Percentiles rank a stretch among this genome's conserved stretches.
Conservation (phyloP, 768 basidiomycete species). For the Boletales sp. region DNA sequence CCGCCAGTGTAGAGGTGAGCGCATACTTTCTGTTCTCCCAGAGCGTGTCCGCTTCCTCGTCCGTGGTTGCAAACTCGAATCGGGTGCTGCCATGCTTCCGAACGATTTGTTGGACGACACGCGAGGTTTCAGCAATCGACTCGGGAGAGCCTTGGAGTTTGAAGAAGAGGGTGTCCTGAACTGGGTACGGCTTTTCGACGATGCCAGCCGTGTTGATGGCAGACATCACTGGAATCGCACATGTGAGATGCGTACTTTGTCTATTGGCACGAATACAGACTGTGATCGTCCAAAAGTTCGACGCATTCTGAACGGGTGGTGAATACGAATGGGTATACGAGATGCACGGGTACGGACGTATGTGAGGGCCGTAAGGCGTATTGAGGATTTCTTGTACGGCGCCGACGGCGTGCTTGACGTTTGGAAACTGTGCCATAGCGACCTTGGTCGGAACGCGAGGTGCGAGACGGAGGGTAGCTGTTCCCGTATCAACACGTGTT, state of each 20-base stretch:
- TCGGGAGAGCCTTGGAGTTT: constrained; percentile 74
- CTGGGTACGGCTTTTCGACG: constrained; percentile 54
- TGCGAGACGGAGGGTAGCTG: constrained; percentile 77
- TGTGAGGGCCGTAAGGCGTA: constrained; percentile 53
- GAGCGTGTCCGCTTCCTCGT: constrained; percentile 63
- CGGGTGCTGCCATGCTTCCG: constrained; percentile 64
- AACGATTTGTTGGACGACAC: constrained; percentile 53
- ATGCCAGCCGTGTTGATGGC: constrained; percentile 55
- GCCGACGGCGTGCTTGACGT: constrained; percentile 68
- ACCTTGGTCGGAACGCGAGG: constrained; percentile 81
- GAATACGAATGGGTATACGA: too few species aligned
- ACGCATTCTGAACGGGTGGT: constrained; percentile 60
- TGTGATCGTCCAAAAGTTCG: constrained; percentile 69
- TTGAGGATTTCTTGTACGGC: constrained; percentile 73
- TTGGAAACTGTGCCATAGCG: constrained; percentile 77
- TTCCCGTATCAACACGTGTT: not conserved
- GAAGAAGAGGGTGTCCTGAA: constrained; percentile 75
- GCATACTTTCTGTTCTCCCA: constrained; percentile 76
- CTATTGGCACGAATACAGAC: too few species aligned
- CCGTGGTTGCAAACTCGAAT: constrained; percentile 59
- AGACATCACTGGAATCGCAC: constrained; percentile 44
- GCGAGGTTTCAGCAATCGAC: constrained; percentile 59
- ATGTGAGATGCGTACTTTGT: too few species aligned
- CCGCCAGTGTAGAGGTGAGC: constrained; percentile 52
- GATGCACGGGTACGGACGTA: constrained; percentile 51